phyloP scores from a whole-genome alignment of 352 stramenopile genomes.

The Peronospora belbahrii region DNA sequence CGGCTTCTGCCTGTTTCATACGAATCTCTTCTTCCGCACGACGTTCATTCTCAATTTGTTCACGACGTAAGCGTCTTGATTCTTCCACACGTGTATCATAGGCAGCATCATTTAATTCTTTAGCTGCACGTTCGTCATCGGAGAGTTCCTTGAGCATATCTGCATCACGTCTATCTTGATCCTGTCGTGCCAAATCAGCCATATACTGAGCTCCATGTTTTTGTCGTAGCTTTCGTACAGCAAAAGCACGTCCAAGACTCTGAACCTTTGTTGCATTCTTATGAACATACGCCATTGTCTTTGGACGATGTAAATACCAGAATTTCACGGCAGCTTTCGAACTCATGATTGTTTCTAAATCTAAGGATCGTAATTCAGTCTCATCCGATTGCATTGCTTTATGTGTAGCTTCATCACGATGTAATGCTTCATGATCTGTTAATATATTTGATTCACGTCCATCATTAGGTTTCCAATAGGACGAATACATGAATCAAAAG shows the following conservation, averaged over 20 bases:
- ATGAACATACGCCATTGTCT: conserved; percentile 87
- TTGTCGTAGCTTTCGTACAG: conserved; percentile 61
- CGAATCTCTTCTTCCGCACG: conserved; percentile 45
- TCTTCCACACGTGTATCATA: conserved; percentile 79
- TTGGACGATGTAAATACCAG: conserved; percentile 83
- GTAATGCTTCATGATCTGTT: conserved; percentile 79
- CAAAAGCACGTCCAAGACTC: conserved; percentile 65
- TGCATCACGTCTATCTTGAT: conserved; percentile 56
- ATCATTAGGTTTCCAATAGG: conserved; percentile 74
- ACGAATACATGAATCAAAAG: conserved; percentile 66
- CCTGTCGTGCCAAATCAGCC: conserved; percentile 58
- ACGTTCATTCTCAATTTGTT: conserved; percentile 69
- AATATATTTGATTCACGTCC: conserved; percentile 62
- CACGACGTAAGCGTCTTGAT: conserved; percentile 61
- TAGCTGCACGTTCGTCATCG: conserved; percentile 44
- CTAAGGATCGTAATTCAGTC: conserved; percentile 63
- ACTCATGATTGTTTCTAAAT: conserved; percentile 84
- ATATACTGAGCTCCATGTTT: conserved; percentile 78
- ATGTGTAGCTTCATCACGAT: conserved; percentile 72
- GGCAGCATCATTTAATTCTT: conserved; percentile 40
- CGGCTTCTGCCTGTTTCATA: conserved; percentile 39
- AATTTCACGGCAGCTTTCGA: conserved; percentile 85
- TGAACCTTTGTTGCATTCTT: conserved; percentile 86
- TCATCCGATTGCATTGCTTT: conserved; percentile 75
- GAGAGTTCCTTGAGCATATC: conserved; percentile 60